phyloP scores from a whole-genome alignment of 768 basidiomycete genomes.

The Rhodotorula diobovata region DNA sequence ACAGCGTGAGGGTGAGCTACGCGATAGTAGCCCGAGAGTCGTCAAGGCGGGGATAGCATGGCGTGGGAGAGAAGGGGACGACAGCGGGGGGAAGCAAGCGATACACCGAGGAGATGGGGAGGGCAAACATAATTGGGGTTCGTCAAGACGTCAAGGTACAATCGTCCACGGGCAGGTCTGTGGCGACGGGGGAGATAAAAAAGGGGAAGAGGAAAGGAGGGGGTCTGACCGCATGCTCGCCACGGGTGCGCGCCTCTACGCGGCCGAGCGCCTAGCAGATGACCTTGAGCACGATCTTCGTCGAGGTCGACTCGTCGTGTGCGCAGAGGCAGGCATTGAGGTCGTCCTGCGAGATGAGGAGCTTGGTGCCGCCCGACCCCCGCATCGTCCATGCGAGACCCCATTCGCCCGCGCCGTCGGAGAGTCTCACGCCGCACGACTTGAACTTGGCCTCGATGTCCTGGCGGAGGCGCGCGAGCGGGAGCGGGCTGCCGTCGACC shows the following conservation, averaged over 20 bases:
- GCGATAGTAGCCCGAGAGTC: too few species aligned
- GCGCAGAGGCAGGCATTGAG: slow-evolving; percentile 5
- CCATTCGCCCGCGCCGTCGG: slow-evolving; percentile 17
- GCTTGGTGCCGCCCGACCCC: background rate
- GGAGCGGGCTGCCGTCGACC: background rate
- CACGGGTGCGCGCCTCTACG: background rate
- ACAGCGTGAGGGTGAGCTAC: too few species aligned
- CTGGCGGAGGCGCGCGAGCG: slow-evolving; percentile 4
- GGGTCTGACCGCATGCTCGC: background rate
- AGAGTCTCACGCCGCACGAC: slow-evolving; percentile 9
- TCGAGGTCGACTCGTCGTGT: background rate
- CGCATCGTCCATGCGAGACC: slow-evolving; percentile 1
- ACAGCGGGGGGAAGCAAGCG: too few species aligned
- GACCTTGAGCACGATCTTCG: slow-evolving; percentile 26
- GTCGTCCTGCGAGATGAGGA: slow-evolving; percentile 17
- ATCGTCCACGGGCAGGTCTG: background rate
- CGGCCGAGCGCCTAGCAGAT: too few species aligned
- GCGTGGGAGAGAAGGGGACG: too few species aligned
- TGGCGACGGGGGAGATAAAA: background rate
- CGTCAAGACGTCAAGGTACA: background rate
- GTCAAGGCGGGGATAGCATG: too few species aligned
- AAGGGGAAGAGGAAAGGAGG: background rate
- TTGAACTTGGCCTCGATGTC: slow-evolving; percentile 22
- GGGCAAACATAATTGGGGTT: background rate
- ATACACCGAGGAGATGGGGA: too few species aligned